Evolutionary conservation across 257 asterid species (phyloP), one percentile per base, ranked within the genome.

Genomic region (Lycium ferocissimum): DNA sequence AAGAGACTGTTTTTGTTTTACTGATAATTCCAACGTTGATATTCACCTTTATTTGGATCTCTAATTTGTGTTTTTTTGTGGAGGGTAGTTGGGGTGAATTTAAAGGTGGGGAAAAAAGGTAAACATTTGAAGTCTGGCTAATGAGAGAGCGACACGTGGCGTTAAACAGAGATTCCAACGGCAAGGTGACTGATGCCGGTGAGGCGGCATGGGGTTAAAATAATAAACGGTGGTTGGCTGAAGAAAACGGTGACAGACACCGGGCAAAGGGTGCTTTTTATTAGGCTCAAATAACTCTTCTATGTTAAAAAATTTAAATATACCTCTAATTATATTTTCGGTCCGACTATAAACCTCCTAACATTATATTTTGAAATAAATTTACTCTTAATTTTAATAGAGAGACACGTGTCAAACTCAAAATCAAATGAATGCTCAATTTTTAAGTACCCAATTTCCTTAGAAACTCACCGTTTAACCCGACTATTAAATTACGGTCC

Each of bases 11-110:
- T 26, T 26, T 26, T 26, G 33, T 26, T 26, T 26, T 92, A 87
- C 84, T 88, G 91, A 88, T 58, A 81, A 85, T 82, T 90, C 88
- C 83, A 92, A 92, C 92, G 91, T 90, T 18, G 10, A n/a, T 47
- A 67, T 70, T 70, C 15, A 70, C 54, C 12, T 20, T 59, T 5
- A 7, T 10, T 4, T 9, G 37, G 14, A 11, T 63, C 15, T 22
- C 17, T 73, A n/a, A 10, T n/a, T 26, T 26, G 33, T 26, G 33
- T 26, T 47, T 8, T 45, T 43, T 47, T 10, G n/a, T 37, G 1
- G 45, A 40, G 2, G 17, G 43, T 20, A 47, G 4, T 13, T 72
- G 35, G 38, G 38, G 58, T 45, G 58, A n/a, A 72, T 72, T 20
- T 47, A 22, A 75, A 75, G 0, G 0, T 43, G 15, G 79, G 38